phyloP scores from a whole-genome alignment of 202 grass and related monocot species.

The Hordeum pubiflorum region DNA sequence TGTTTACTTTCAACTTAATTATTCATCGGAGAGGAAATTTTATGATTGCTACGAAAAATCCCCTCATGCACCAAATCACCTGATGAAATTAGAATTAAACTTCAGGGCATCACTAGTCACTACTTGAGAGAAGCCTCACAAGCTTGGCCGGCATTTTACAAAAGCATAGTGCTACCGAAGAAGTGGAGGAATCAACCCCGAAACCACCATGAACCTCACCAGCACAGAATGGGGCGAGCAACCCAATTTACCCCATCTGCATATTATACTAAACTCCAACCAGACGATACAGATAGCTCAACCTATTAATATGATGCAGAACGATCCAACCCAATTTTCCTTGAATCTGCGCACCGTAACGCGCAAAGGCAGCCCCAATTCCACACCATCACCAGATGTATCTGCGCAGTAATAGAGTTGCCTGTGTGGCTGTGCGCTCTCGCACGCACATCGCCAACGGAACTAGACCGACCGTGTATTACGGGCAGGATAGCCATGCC shows the following conservation, averaged over 20 bases:
- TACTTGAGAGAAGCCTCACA: too few relatives aligned
- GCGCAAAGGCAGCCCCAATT: not conserved
- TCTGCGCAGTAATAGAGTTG: not conserved
- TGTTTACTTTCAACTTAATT: not conserved
- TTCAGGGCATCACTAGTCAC: too few relatives aligned
- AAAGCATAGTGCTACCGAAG: too few relatives aligned
- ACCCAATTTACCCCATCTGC: not conserved
- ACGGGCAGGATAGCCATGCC: not conserved
- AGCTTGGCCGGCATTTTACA: too few relatives aligned
- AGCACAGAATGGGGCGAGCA: not conserved
- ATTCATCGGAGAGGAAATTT: not conserved
- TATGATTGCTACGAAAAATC: not conserved
- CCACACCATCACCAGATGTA: not conserved
- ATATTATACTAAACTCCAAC: not conserved
- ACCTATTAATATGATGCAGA: not conserved
- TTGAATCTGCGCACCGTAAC: not conserved
- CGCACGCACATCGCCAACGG: too few relatives aligned
- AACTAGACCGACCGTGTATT: not conserved
- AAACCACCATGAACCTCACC: too few relatives aligned
- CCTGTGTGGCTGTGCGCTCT: too few relatives aligned
- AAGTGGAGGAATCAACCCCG: too few relatives aligned
- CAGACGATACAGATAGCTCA: not conserved
- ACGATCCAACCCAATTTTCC: not conserved
- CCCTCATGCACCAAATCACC: not conserved
- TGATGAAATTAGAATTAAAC: not conserved